These are phyloP conservation scores for Austroboletus festivus DNA, from an alignment of 768 basidiomycete genomes.

Conservation along the genomic window DNA sequence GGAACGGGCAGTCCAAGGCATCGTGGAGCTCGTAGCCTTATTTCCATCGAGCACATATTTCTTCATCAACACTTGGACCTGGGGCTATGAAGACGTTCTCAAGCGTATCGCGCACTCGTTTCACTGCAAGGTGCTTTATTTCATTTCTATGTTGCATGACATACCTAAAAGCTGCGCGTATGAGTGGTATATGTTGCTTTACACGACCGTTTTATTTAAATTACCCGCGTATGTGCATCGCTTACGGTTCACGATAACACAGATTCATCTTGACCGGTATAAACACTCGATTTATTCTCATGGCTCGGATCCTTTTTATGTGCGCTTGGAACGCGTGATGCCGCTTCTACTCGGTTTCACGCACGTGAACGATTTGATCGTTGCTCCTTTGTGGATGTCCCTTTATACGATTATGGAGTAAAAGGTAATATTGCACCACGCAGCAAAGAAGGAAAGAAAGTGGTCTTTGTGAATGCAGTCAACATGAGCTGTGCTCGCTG, in stretches of 20 bases:
- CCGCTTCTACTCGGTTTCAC: constrained; percentile 75
- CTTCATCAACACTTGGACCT: constrained; percentile 93
- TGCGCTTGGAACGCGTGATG: constrained; percentile 57
- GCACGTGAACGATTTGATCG: constrained; percentile 86
- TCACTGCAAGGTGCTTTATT: constrained; percentile 46
- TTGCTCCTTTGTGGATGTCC: constrained; percentile 59
- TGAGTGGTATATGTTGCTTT: too few species aligned
- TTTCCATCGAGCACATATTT: constrained; percentile 70
- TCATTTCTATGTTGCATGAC: neutral
- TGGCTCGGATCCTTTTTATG: constrained; percentile 56
- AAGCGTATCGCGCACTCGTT: constrained; percentile 72
- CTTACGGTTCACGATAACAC: constrained; percentile 4
- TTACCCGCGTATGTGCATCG: constrained; percentile 5
- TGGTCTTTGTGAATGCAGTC: constrained; percentile 85
- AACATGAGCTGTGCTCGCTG: constrained; percentile 59
- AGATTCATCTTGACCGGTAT: constrained; percentile 93
- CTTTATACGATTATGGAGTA: constrained; percentile 16
- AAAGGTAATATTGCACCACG: constrained; percentile 18
- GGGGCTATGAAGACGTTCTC: constrained; percentile 92
- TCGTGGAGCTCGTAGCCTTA: constrained; percentile 65
- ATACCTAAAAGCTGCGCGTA: too few species aligned
- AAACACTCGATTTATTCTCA: constrained; percentile 66
- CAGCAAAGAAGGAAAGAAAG: constrained; percentile 48
- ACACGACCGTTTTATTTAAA: too few species aligned
- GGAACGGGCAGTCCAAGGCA: constrained; percentile 62